Conservation (phyloP, 2,329 filamentous ascomycete genomes). For the Arthroderma sp. region DNA sequence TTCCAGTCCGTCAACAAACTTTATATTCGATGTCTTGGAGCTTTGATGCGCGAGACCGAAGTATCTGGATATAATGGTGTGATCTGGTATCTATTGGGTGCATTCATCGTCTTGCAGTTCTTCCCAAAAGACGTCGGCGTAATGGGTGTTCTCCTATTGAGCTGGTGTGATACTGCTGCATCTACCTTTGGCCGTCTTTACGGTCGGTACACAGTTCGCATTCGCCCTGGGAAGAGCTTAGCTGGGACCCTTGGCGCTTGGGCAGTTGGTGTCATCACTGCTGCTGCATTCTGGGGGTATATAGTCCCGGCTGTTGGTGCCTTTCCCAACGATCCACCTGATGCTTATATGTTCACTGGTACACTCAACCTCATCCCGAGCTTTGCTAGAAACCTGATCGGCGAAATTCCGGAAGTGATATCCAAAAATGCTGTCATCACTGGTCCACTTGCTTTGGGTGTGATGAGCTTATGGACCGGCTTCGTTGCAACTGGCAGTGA, state of each 20-base stretch:
- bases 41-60: slow-evolving; percentile 94
- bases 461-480: slow-evolving; percentile 80
- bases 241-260: slow-evolving; percentile 81
- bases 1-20: slow-evolving; percentile 70
- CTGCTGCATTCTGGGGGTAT: slow-evolving; percentile 77
- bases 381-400: slow-evolving; percentile 44
- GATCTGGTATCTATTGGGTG: slow-evolving; percentile 87
- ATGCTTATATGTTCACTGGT: slow-evolving; percentile 71
- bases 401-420: slow-evolving; percentile 33
- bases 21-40: slow-evolving; percentile 73
- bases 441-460: slow-evolving; percentile 59
- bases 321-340: slow-evolving; percentile 54
- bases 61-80: slow-evolving; percentile 91
- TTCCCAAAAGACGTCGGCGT: slow-evolving; percentile 90
- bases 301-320: slow-evolving; percentile 56
- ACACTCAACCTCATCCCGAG: slow-evolving; percentile 53
- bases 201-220: slow-evolving; percentile 73
- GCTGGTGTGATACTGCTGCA: slow-evolving; percentile 96
- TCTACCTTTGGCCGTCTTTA: slow-evolving; percentile 86
- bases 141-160: slow-evolving; percentile 76
- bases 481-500: slow-evolving; percentile 79
- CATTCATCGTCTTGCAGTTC: slow-evolving; percentile 71
- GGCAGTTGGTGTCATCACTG: slow-evolving; percentile 66
- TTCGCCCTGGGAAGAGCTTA: slow-evolving; percentile 79
- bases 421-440: slow-evolving; percentile 47